Conservation (phyloP, 164 flowering plant species). For the Dillenia suffruticosa region DNA sequence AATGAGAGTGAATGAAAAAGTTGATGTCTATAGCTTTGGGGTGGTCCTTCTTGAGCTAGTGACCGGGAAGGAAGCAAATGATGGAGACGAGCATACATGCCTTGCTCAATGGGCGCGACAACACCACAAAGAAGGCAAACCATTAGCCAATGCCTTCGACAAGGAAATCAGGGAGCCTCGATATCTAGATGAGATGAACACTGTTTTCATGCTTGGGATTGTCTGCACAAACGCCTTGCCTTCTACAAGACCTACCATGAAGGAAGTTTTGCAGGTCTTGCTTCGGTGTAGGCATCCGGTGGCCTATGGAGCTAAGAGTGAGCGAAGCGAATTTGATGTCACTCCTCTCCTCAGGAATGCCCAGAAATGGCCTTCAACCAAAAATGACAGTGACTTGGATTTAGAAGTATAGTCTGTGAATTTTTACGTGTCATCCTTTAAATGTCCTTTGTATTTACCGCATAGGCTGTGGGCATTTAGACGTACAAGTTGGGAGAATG, state of each 20-base stretch:
- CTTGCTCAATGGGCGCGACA: conserved; percentile 69
- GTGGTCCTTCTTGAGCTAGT: conserved; percentile 70
- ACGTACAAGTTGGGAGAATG: too few relatives aligned
- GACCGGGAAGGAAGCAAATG: conserved; percentile 49
- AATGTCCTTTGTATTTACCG: too few relatives aligned
- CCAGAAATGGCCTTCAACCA: not conserved
- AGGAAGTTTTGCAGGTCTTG: conserved; percentile 46
- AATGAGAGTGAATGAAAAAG: conserved; percentile 54
- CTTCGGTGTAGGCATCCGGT: conserved; percentile 12
- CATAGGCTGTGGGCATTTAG: too few relatives aligned
- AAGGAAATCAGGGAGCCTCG: conserved; percentile 35
- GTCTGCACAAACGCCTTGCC: conserved; percentile 46
- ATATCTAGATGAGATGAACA: conserved; percentile 43
- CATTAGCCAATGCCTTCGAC: conserved; percentile 39
- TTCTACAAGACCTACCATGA: conserved; percentile 60
- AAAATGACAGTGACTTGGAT: too few relatives aligned
- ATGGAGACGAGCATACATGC: conserved; percentile 40
- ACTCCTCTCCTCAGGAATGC: conserved; percentile 41
- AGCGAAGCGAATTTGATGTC: conserved; percentile 20
- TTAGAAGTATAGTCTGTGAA: too few relatives aligned
- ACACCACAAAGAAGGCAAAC: conserved; percentile 27
- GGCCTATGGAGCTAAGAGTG: conserved; percentile 2
- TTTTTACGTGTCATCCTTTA: too few relatives aligned
- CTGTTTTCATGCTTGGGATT: conserved; percentile 55
- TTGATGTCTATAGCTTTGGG: conserved; percentile 78